Percentiles rank a stretch among this genome's conserved stretches.
Evolutionary conservation across 495 filamentous ascomycete species (phyloP).

Genomic region (Terfezia boudieri): DNA sequence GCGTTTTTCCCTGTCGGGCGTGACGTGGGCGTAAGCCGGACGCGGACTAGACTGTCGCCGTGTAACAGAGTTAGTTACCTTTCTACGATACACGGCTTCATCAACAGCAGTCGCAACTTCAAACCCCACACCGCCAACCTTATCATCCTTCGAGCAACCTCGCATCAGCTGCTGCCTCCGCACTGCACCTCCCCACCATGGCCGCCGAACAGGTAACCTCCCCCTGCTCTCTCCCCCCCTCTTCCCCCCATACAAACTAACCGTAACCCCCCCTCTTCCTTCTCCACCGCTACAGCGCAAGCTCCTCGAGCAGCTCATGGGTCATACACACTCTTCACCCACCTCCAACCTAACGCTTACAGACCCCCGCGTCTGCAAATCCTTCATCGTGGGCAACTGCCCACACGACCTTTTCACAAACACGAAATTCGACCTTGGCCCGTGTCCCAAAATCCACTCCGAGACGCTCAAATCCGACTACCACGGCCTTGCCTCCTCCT

Average conservation of each 20-base stretch:
- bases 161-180: too few species aligned
- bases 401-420: conserved; percentile 99
- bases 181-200: not conserved
- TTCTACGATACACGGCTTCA: too few species aligned
- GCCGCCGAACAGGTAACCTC: not conserved
- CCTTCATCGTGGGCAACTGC: conserved; percentile 81
- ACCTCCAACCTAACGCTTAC: conserved; percentile 42
- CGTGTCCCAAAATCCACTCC: conserved; percentile 74
- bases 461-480: conserved; percentile 78
- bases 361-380: conserved; percentile 86
- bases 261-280: not conserved
- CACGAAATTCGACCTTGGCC: conserved; percentile 75
- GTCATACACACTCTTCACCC: not conserved
- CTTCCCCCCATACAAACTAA: not conserved
- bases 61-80: too few species aligned
- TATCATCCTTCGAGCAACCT: not conserved
- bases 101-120: not conserved
- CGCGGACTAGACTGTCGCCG: too few species aligned
- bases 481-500: conserved; percentile 28
- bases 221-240: not conserved
- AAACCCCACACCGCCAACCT: not conserved
- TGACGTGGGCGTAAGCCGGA: too few species aligned
- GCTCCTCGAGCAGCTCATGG: not conserved
- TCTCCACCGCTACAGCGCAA: not conserved
- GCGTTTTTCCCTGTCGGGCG: too few species aligned